These are phyloP conservation scores for Agaricus subrufescens DNA, from an alignment of 768 basidiomycete species.

Conservation along the genomic window DNA sequence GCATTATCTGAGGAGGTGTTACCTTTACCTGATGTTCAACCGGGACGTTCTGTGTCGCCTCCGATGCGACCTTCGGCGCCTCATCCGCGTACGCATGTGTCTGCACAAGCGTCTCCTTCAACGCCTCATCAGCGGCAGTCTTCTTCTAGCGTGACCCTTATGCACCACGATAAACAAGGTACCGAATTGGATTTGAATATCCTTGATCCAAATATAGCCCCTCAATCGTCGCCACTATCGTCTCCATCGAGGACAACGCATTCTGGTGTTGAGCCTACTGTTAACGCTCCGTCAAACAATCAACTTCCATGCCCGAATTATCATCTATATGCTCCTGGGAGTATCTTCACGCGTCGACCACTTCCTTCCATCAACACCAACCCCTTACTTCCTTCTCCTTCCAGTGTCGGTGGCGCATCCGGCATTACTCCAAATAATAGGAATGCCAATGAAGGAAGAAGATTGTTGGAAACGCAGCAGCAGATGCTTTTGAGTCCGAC, in stretches of 20 bases:
- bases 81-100: background rate
- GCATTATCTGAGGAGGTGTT: background rate
- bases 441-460: background rate
- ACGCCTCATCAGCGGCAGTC: background rate
- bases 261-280: too few species aligned
- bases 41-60: background rate
- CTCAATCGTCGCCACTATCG: too few species aligned
- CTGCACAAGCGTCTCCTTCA: background rate
- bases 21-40: background rate
- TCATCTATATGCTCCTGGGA: slow-evolving; percentile 1
- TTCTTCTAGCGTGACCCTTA: background rate
- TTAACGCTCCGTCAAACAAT: background rate
- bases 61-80: background rate
- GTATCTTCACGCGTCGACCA: background rate
- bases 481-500: background rate
- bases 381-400: background rate
- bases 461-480: background rate
- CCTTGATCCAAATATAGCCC: too few species aligned
- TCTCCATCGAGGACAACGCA: too few species aligned
- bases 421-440: background rate
- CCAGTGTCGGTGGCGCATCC: background rate
- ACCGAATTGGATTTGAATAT: too few species aligned
- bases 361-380: background rate
- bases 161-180: too few species aligned
- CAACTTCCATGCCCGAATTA: background rate